Evolutionary conservation across 345 rosid genomes (phyloP), one percentile per base, ranked within the genome.

Genomic region (Melastoma malabathricum): DNA sequence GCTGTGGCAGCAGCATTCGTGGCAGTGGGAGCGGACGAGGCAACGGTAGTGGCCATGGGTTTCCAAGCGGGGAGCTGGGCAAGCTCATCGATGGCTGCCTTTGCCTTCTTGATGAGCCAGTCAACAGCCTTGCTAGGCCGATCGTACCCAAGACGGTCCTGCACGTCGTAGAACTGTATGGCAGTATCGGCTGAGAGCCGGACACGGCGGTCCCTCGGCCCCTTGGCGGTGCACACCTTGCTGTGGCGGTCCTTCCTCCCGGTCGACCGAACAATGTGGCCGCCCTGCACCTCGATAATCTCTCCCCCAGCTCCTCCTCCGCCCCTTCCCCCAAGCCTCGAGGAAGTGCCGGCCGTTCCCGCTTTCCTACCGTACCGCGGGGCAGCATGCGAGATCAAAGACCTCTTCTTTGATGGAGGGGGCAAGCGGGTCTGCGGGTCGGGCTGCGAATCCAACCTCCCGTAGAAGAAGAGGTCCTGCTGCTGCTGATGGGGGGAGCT

Each of bases 51-150:
- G 44, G 72, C 66, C 0, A 55, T 38, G 1, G 93, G 93, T 49
- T 74, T 67, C 89, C 89, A 89, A 4, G 89, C 80, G 34, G 97
- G 95, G 17, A 85, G 86, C 73, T 83, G 70, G 2, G 69, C 93
- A 19, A 89, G 97, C 68, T 83, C 72, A 44, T 89, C 95, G 43
- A 89, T 89, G 71, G 97, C 67, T 6, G 79, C 7, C 62, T 85
- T 89, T 47, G 97, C 95, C 56, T 89, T 89, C 31, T 66, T 79
- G 47, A 89, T 85, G 39, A 83, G 85, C 97, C 97, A 89, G 67
- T 89, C 97, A 6, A 89, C 93, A 10, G 93, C 97, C 56, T 89
- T 85, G 65, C 97, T 89, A n/a, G 97, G 97, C 4, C 97, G 75
- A 68, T 89, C 97, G 54, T 75, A 81, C 27, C 97, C 97, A 18